Evolutionary conservation across 768 basidiomycete species (phyloP).

Genomic region (Phallus indusiatus): DNA sequence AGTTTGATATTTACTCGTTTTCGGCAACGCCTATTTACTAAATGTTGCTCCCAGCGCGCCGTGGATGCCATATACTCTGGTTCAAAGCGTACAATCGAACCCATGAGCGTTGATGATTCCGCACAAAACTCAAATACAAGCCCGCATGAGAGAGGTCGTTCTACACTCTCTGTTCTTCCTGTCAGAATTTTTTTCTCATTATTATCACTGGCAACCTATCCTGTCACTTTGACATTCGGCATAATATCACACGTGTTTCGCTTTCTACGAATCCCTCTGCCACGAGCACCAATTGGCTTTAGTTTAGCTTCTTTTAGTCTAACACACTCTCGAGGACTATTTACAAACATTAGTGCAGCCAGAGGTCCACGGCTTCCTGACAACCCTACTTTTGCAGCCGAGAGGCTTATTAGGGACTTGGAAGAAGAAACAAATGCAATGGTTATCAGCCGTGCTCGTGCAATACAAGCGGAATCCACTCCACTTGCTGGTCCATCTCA

Average conservation of each 20-base stretch:
- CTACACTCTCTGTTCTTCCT: not conserved
- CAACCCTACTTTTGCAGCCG: slow-evolving; percentile 46
- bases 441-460: slow-evolving; percentile 37
- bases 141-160: slow-evolving; percentile 14
- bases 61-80: slow-evolving; percentile 41
- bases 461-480: slow-evolving; percentile 21
- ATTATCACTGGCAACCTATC: slow-evolving; percentile 28
- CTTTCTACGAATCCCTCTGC: slow-evolving; percentile 58
- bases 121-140: slow-evolving; percentile 23
- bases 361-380: not conserved
- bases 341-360: slow-evolving; percentile 11
- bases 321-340: slow-evolving; percentile 18
- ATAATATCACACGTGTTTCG: slow-evolving; percentile 50
- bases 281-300: slow-evolving; percentile 40
- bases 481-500: slow-evolving; percentile 19
- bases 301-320: slow-evolving; percentile 37
- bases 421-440: slow-evolving; percentile 82
- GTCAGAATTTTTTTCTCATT: slow-evolving; percentile 12
- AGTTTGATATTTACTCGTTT: slow-evolving; percentile 11
- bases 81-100: slow-evolving; percentile 22
- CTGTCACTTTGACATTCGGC: slow-evolving; percentile 52
- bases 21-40: not conserved
- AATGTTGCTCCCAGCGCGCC: slow-evolving; percentile 34
- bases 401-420: slow-evolving; percentile 69
- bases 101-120: slow-evolving; percentile 46